These are phyloP conservation scores for Colletotrichum euphorbiae DNA, from an alignment of 2,329 filamentous ascomycete species.

Conservation along the genomic window DNA sequence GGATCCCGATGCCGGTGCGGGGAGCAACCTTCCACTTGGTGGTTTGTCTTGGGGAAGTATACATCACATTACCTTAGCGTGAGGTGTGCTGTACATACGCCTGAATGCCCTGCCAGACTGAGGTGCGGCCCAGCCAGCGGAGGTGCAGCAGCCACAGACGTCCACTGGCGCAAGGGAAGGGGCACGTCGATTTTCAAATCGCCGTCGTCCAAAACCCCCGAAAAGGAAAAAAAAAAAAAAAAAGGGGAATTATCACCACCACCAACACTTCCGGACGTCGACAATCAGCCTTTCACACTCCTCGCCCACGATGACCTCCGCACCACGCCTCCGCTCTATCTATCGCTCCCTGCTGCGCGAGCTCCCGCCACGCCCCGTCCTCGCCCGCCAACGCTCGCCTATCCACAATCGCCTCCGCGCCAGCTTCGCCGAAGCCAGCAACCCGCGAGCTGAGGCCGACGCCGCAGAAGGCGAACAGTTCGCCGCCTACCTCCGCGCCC, in stretches of 20 bases:
- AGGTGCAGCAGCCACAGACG: neutral
- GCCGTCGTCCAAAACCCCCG: no score
- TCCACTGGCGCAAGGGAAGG: neutral
- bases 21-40: neutral
- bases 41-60: no score
- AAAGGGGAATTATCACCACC: neutral
- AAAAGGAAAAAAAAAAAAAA: no score
- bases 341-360: constrained; percentile 93
- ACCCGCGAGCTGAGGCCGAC: constrained; percentile 42
- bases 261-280: neutral
- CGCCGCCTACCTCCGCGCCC: constrained; percentile 83
- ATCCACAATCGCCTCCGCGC: constrained; percentile 77
- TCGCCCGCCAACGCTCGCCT: constrained; percentile 69
- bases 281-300: neutral
- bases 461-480: constrained; percentile 76
- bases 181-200: neutral
- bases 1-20: constrained; percentile 23
- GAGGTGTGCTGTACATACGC: no score
- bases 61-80: no score
- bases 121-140: neutral
- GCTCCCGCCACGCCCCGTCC: constrained; percentile 77
- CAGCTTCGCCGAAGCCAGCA: constrained; percentile 61
- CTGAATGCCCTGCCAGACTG: neutral
- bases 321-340: constrained; percentile 71
- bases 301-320: constrained; percentile 48